Evolutionary conservation across 73 alveolate genomes (phyloP), one percentile per base, ranked within the genome.

Genomic region (Stentor roeselii): DNA sequence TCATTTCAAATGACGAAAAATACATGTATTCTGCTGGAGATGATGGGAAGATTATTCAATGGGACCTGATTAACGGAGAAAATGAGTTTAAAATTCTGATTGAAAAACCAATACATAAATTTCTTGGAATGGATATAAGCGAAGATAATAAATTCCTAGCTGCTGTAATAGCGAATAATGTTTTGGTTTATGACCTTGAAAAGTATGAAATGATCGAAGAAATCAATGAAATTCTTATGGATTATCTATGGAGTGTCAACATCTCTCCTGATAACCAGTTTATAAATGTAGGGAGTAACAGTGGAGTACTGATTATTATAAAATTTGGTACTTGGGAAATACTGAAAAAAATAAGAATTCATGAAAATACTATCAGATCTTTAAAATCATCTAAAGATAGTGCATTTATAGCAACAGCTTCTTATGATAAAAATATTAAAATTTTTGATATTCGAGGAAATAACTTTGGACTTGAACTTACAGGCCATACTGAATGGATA

Each of bases 251-350:
- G 67, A 50, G 67, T 50, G 67, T 50, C 30, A 50, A 50, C 6
- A 50, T 50, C 67, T 11, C 67, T 21, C 67, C 67, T 11, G 21
- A 50, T 11, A 50, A 50, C 67, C 6, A 6, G 6, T 50, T 6
- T 6, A 6, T 50, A 11, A 21, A 11, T 11, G 30, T 50, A 11
- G 67, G 30, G 21, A 21, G 21, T 50, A 21, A 21, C 30, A 21
- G 30, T 50, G 67, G 67, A 50, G 21, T 50, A 21, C 67, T 50
- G 21, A 11, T 11, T 50, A 11, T 50, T 11, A 11, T 11, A 11
- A 50, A 50, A 50, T 50, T 50, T 50, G 67, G 67, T 50, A 50
- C 67, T 50, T 50, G 67, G 67, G 67, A 50, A 50, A 11, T 50
- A 21, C 6, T 6, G 6, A 50, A 50, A 50, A 11, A 6, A 11